phyloP scores from a whole-genome alignment of 2,329 filamentous ascomycete genomes.

The Botrytis galanthina region DNA sequence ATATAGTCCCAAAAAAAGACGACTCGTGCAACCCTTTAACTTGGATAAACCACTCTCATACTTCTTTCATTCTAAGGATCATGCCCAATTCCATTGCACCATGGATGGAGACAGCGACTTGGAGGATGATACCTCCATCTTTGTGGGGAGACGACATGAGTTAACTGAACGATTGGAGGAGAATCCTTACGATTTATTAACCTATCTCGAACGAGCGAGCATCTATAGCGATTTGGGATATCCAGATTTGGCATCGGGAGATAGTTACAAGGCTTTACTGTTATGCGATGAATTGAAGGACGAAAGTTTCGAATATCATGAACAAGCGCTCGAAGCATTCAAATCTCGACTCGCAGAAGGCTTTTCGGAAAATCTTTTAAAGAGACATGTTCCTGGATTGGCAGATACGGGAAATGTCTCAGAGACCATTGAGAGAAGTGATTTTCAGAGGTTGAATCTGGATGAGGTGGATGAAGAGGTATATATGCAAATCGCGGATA shows the following conservation, averaged over 20 bases:
- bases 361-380: conserved; percentile 46
- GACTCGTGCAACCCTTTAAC: conserved; percentile 12
- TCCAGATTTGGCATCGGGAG: conserved; percentile 83
- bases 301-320: conserved; percentile 80
- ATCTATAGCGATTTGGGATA: conserved; percentile 75
- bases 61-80: conserved; percentile 12
- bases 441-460: conserved; percentile 30
- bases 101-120: conserved; percentile 27
- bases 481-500: conserved; percentile 45
- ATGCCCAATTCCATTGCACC: conserved; percentile 20
- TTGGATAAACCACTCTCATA: conserved; percentile 5
- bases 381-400: conserved; percentile 18
- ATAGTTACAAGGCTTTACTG: conserved; percentile 87
- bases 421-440: conserved; percentile 19
- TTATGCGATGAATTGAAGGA: conserved; percentile 77
- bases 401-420: conserved; percentile 26
- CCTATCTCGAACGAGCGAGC: conserved; percentile 67
- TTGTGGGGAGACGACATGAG: conserved; percentile 54
- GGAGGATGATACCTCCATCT: conserved; percentile 33
- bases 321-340: conserved; percentile 53
- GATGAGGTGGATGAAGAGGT: conserved; percentile 41
- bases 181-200: conserved; percentile 59
- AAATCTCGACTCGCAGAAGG: conserved; percentile 25
- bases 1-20: not conserved
- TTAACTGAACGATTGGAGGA: conserved; percentile 55